These are phyloP conservation scores for Geotrichum candidum DNA, from an alignment of 1,139 yeast genomes.

Conservation along the genomic window DNA sequence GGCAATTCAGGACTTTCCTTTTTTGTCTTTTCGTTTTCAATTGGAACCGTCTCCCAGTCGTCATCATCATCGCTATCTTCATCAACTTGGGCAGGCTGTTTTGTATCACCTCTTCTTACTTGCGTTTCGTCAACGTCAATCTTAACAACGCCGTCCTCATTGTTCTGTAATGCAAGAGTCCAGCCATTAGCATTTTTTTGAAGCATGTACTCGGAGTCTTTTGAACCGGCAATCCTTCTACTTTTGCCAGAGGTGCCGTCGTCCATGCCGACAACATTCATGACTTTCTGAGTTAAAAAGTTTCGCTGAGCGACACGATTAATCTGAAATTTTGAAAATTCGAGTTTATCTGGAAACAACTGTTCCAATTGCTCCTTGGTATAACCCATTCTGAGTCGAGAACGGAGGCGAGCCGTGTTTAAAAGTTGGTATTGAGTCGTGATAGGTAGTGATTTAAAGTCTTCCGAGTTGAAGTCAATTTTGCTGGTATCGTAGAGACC, in stretches of 20 bases:
- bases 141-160: constrained; percentile 32
- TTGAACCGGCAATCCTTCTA: constrained; percentile 78
- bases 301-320: constrained; percentile 89
- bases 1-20: constrained; percentile 19
- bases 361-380: constrained; percentile 76
- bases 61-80: constrained; percentile 38
- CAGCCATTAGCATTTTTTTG: constrained; percentile 80
- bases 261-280: constrained; percentile 78
- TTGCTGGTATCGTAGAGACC: constrained; percentile 29
- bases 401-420: constrained; percentile 73
- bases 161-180: constrained; percentile 60
- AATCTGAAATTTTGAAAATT: constrained; percentile 88
- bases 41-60: constrained; percentile 58
- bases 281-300: constrained; percentile 76
- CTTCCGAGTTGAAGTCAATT: constrained; percentile 38
- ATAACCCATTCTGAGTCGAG: constrained; percentile 92
- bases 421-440: constrained; percentile 84
- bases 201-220: constrained; percentile 68
- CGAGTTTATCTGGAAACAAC: constrained; percentile 78
- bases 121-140: constrained; percentile 20
- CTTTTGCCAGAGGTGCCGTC: constrained; percentile 26
- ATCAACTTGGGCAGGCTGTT: constrained; percentile 10
- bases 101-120: constrained; percentile 25
- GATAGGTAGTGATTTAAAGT: constrained; percentile 47
- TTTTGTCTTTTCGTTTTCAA: constrained; percentile 21